Percentiles rank a stretch among this genome's conserved stretches.
phyloP scores from a whole-genome alignment of 208 protist species.

The Polymyxa betae region DNA sequence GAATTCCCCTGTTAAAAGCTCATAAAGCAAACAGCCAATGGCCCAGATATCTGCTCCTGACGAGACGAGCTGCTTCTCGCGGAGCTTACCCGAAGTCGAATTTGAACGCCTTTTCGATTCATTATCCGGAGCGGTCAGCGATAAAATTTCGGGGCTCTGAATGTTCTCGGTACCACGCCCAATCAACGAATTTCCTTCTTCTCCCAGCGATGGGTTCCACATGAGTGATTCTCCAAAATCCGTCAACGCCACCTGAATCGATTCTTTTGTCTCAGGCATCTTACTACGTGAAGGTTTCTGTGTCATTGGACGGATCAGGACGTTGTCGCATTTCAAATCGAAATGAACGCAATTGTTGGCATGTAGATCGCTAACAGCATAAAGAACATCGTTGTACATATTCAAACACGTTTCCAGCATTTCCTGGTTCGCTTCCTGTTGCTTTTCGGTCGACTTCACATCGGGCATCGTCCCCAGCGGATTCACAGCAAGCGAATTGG shows the following conservation, averaged over 20 bases:
- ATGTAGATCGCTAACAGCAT: conserved; percentile 26
- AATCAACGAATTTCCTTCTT: background rate
- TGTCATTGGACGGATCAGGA: conserved; percentile 27
- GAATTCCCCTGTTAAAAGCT: conserved; percentile 18
- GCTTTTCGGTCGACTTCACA: background rate
- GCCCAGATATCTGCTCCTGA: background rate
- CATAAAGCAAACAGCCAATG: background rate
- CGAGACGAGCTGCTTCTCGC: background rate
- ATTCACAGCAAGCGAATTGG: background rate
- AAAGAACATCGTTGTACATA: background rate
- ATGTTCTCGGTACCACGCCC: conserved; percentile 33
- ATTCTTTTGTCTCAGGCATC: background rate
- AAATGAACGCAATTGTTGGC: conserved; percentile 15
- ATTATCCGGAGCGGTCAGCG: background rate
- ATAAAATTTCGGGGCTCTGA: conserved; percentile 42
- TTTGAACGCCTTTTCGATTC: background rate
- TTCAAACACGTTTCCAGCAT: conserved; percentile 13
- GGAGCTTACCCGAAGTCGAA: background rate
- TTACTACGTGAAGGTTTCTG: too few species aligned
- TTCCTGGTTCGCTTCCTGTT: background rate
- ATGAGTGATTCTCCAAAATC: conserved; percentile 34
- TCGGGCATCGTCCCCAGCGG: background rate
- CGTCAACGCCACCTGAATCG: background rate
- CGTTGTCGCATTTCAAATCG: conserved; percentile 53
- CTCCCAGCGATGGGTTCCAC: conserved; percentile 32